Evolutionary conservation across 2,329 filamentous ascomycete species (phyloP).

Genomic region (Diaporthe eres): DNA sequence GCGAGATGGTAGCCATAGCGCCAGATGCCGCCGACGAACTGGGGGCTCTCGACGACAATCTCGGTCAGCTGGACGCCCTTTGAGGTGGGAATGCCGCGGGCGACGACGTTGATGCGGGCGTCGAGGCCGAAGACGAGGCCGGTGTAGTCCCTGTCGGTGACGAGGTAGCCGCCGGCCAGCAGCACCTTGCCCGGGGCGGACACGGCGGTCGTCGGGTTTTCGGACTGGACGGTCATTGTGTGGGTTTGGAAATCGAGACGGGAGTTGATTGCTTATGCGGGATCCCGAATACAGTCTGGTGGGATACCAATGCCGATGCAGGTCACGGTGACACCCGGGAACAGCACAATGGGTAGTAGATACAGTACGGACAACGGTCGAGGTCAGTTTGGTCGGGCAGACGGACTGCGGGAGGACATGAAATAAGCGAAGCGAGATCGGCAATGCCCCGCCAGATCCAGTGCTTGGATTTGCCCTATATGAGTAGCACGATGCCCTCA

Average conservation of each 20-base stretch:
- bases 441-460: constrained; percentile 12
- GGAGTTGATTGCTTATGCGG: neutral
- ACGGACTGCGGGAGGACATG: neutral
- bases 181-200: constrained; percentile 98
- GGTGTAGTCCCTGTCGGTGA: constrained; percentile 89
- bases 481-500: constrained; percentile 30
- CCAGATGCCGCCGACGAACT: constrained; percentile 91
- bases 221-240: constrained; percentile 31
- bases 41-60: constrained; percentile 90
- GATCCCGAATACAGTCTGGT: neutral
- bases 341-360: neutral
- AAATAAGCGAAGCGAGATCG: constrained; percentile 29
- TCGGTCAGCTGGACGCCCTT: constrained; percentile 76
- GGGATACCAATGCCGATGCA: neutral
- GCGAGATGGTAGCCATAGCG: constrained; percentile 83
- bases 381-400: neutral
- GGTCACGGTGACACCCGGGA: neutral
- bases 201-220: constrained; percentile 68
- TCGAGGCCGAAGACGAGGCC: constrained; percentile 79
- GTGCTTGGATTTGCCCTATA: neutral
- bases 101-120: constrained; percentile 76
- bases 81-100: constrained; percentile 69
- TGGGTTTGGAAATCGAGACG: neutral
- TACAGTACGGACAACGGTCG: neutral
- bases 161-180: constrained; percentile 93